Evolutionary conservation across 179 eudicot genomes (phyloP).

Genomic region (Spergularia azorica): DNA sequence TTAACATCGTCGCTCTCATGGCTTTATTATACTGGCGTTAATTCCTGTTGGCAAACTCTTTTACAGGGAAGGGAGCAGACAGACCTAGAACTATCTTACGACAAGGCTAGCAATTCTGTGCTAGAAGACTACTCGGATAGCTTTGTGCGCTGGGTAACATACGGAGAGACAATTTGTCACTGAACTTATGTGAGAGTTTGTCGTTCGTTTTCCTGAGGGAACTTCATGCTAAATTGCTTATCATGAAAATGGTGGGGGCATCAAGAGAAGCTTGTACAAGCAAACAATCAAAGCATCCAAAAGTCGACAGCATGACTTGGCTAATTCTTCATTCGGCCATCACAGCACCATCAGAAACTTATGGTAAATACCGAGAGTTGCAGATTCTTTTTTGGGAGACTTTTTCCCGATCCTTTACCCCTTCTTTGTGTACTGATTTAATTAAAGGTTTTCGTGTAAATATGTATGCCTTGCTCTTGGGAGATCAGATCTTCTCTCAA

Average conservation of each 20-base stretch:
- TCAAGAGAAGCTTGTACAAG: not conserved
- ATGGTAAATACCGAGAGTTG: conserved; percentile 41
- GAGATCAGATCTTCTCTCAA: conserved; percentile 29
- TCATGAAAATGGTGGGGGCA: not conserved
- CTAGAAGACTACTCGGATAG: conserved; percentile 53
- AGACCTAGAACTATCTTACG: conserved; percentile 34
- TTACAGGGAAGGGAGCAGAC: conserved; percentile 38
- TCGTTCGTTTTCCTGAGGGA: not conserved
- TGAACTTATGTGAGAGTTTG: conserved; percentile 19
- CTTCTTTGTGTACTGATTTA: conserved; percentile 6
- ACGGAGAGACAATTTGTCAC: conserved; percentile 52
- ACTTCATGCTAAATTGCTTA: not conserved
- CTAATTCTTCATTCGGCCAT: not conserved
- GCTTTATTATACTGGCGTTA: not conserved
- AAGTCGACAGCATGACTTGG: not conserved
- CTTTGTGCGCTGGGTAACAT: conserved; percentile 57
- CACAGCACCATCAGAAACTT: conserved; percentile 14
- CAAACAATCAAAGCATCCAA: not conserved
- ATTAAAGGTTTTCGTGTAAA: conserved; percentile 36
- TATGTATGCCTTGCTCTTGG: conserved; percentile 34
- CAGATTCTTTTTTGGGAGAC: conserved; percentile 36
- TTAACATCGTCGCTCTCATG: not conserved
- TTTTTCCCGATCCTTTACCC: not conserved
- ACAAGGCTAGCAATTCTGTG: conserved; percentile 32
- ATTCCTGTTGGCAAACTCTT: not conserved